Conservation (phyloP, 441 rosid genomes). For the Mallotus japonicus region DNA sequence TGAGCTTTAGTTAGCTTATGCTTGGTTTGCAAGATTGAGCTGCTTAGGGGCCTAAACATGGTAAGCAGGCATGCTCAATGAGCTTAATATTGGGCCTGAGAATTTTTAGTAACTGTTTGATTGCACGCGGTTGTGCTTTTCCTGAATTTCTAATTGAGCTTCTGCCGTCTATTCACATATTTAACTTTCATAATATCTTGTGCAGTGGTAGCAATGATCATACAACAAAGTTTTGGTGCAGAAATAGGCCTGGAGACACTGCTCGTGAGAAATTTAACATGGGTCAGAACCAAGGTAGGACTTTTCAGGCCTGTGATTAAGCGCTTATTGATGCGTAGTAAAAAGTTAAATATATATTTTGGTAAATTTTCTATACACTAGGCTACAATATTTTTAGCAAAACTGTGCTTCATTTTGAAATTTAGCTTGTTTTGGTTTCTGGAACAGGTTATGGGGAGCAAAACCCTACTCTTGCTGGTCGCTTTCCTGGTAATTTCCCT, state of each 20-base stretch:
- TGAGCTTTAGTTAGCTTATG: neutral
- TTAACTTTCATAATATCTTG: conserved; percentile 13
- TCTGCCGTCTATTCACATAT: conserved; percentile 2
- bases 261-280: conserved; percentile 76
- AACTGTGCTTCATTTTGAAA: neutral
- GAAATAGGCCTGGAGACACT: conserved; percentile 95
- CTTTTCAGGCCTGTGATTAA: neutral
- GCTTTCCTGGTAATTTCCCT: conserved; percentile 72
- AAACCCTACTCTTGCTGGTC: conserved; percentile 64
- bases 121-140: neutral
- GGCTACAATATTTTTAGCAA: neutral
- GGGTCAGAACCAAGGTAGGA: conserved; percentile 77
- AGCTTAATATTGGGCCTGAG: neutral
- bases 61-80: neutral
- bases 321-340: neutral
- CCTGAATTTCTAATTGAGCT: conserved; percentile 5
- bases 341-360: neutral
- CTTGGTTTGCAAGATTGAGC: neutral
- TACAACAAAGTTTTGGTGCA: conserved; percentile 96
- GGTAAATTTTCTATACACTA: neutral
- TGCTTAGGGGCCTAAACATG: neutral
- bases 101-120: neutral
- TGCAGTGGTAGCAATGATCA: conserved; percentile 98
- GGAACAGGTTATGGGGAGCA: conserved; percentile 79
- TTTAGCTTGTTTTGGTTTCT: conserved; percentile 13